Evolutionary conservation across 1,139 yeast species (phyloP), one percentile per base, ranked within the genome.

Genomic region (Scheffersomyces cryptocercus): DNA sequence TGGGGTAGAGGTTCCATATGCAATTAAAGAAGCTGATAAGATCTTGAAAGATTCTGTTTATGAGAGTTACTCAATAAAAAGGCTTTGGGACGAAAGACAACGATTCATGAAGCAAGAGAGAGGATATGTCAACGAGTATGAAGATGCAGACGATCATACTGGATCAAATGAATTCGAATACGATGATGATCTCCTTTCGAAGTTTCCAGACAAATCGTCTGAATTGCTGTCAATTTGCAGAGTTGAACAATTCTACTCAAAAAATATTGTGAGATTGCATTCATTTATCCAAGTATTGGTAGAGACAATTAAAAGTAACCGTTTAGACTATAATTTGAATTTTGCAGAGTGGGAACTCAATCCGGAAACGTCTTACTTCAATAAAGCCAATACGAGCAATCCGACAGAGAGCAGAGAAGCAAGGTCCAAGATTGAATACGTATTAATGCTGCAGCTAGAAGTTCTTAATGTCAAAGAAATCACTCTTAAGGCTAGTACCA

Each of bases 41-140:
- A 76, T 93, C 6, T 77, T 88, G 48, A 72, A 77, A 28, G 68
- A 79, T 12, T 79, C 87, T 16, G 76, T 89, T 1, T 75, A 81
- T 46, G 85, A 86, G 28, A 83, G 86, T 39, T 80, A 85, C 43
- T 79, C 84, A 2, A 73, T 81, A 39, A 73, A 79, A 43, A 89
- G 91, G 56, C 60, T 88, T 28, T 85, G 93, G 88, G 66, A 73
- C 37, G 95, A 86, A 54, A 66, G 90, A 34, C 82, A 82, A 40
- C 62, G 67, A 36, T 91, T 89, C 53, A 83, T 88, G 80, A 68
- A 72, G 39, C 86, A 84, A 48, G 97, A 90, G 56, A 70, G 96
- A 44, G 96, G 95, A 0, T 82, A 80, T 75, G 51, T 59, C 14
- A 53, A 64, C 53, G 67, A 60, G 36, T 65, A 60, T 43, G 24